Base-by-base conservation (phyloP, 805 yeast species). In the Schizosaccharomyces lindneri region DNA sequence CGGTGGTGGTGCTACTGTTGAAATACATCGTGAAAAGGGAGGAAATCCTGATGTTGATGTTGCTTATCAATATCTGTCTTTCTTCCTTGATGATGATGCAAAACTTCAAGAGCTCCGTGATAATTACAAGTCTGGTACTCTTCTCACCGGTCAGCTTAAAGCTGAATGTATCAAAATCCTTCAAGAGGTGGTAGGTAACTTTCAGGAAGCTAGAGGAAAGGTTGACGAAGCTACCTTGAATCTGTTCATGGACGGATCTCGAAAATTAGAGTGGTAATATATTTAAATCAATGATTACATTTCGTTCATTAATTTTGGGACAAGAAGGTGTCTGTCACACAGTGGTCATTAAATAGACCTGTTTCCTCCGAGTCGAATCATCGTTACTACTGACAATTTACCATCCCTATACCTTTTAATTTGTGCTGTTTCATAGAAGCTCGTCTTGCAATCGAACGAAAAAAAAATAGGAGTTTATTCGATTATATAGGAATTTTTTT, bases 1-100 rank as follows among this genome's bases (percentile, higher is more conserved):
- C 61, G 98, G 98, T 65, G 98, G 98, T 65, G 80, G 82, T 71
- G 84, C 80, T 51, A 79, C 94, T 2, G 74, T 85, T 59, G 98
- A 93, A 71, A 95, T 87, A 68, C 98, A 93, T 74, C 82, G 95
- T 73, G 76, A 76, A 71, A 75, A 76, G 62, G 98, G 98, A 62
- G 98, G 97, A 69, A 78, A 93, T 70, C 94, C 95, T 59, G 97
- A 90, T 65, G 84, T 89, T 43, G 98, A 93, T 72, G 95, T 93
- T 62, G 87, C 98, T 1, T 93, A 76, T 75, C 97, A 93, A 74
- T 93, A 93, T 71, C 75, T 93, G 65, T 80, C 88, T 5, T 93
- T 93, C 75, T 89, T 93, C 78, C 74, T 81, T 60, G 86, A 87
- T 66, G 97, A 90, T 71, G 97, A 93, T 70, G 89, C 76, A 51